Conservation (phyloP, 306 rosid species). For the Bauhinia variegata region DNA sequence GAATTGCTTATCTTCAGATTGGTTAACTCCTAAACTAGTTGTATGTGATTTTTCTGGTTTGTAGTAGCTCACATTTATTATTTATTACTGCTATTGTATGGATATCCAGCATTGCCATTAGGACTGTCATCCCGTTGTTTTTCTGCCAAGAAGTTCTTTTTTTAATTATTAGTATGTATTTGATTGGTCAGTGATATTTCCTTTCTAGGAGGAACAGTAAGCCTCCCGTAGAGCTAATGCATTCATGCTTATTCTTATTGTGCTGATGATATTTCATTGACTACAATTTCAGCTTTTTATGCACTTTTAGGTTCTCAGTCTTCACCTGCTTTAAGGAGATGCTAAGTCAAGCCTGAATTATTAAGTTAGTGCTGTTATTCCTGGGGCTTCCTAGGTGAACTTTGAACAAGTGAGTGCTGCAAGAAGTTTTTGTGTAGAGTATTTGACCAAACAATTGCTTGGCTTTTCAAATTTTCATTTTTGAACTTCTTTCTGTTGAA, state of each 20-base stretch:
- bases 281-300: conserved; percentile 23
- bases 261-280: conserved; percentile 35
- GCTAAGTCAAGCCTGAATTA: conserved; percentile 27
- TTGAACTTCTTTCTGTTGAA: conserved; percentile 27
- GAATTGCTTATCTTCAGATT: conserved; percentile 8
- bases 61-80: conserved; percentile 5
- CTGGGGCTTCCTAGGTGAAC: conserved; percentile 25
- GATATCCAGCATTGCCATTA: background rate
- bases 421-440: conserved; percentile 33
- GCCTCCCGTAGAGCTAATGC: conserved; percentile 4
- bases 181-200: conserved; percentile 17
- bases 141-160: background rate
- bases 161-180: conserved; percentile 6
- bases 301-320: conserved; percentile 37
- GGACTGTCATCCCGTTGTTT: background rate
- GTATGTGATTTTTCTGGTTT: background rate
- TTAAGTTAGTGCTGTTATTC: conserved; percentile 25
- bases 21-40: background rate
- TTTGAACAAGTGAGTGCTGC: conserved; percentile 39
- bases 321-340: conserved; percentile 24
- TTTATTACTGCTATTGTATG: background rate
- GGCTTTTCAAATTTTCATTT: background rate
- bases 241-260: conserved; percentile 20
- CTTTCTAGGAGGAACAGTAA: conserved; percentile 30
- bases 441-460: conserved; percentile 29